Evolutionary conservation across 129 eudicot genomes (phyloP), one percentile per base, ranked within the genome.

Genomic region (Tagetes erecta): DNA sequence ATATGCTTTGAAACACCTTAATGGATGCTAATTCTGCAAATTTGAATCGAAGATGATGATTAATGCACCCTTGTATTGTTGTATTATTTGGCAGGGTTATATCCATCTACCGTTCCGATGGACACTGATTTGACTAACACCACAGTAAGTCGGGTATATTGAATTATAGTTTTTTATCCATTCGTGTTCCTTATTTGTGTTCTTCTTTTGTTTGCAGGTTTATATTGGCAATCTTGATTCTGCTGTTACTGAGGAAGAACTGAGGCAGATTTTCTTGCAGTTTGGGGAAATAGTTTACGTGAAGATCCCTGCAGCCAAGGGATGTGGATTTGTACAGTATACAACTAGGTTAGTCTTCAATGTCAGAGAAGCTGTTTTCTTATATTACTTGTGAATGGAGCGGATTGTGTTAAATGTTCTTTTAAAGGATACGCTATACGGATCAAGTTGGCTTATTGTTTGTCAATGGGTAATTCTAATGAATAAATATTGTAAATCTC

Each of bases 251-350:
- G 99, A 91, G 74, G 99, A 95, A 56, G 99, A 95, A 81, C 52
- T 95, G 87, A 91, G 86, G 84, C 97, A 88, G 82, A 78, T 83
- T 57, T 95, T 92, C 81, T 53, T 84, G 84, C 99, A 83, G 68
- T 89, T 91, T 56, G 96, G 99, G 56, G 99, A 95, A 53, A 88
- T 95, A 63, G 77, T 81, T n/a, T 86, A 85, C 72, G 96, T 87
- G 63, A 95, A 91, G 82, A 95, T 95, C 70, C 97, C 96, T 20
- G 86, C 84, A 72, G 76, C 93, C 13, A 91, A 83, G 84, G 97
- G 93, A 51, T 95, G 96, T 78, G 97, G 99, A 36, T 88, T 95
- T 78, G 96, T 95, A 77, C 97, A 95, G 87, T 95, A 86, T 78
- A 80, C 83, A 1, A 52, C 87, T 68, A 91, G 99, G 99, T 91